phyloP scores from a whole-genome alignment of 805 yeast species.

The Metschnikowia arizonensis region DNA sequence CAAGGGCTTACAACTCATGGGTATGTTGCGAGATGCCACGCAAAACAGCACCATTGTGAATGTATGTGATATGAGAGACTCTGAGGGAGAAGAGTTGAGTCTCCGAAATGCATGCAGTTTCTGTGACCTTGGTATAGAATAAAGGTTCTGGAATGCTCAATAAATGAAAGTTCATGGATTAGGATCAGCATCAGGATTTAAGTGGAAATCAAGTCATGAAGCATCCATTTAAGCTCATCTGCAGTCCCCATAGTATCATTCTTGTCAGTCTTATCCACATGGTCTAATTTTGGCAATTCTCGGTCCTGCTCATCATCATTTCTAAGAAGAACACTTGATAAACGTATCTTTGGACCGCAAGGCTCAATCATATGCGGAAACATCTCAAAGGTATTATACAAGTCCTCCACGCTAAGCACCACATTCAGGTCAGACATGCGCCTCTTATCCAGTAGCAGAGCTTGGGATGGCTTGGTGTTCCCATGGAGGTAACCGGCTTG shows the following conservation, averaged over 20 bases:
- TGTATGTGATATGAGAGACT: slow-evolving; percentile 2
- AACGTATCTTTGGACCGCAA: slow-evolving; percentile 52
- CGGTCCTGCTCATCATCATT: slow-evolving; percentile 49
- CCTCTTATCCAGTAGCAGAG: neutral
- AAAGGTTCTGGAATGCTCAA: too few species aligned
- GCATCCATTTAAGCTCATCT: slow-evolving; percentile 68
- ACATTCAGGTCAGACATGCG: slow-evolving; percentile 18
- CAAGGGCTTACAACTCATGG: neutral
- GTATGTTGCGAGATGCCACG: neutral
- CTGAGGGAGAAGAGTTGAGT: neutral
- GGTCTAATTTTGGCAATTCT: slow-evolving; percentile 21
- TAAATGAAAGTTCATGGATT: too few species aligned
- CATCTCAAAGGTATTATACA: slow-evolving; percentile 58
- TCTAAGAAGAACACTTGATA: slow-evolving; percentile 46
- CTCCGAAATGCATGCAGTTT: neutral
- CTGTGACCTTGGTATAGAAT: slow-evolving; percentile 1
- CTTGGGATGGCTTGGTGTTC: neutral
- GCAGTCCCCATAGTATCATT: slow-evolving; percentile 43
- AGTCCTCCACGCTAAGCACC: slow-evolving; percentile 60
- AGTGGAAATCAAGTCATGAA: slow-evolving; percentile 57
- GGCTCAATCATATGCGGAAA: slow-evolving; percentile 69
- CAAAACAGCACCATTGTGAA: neutral
- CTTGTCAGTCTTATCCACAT: neutral
- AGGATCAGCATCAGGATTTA: too few species aligned
- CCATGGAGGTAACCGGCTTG: slow-evolving; percentile 19